Conservation (phyloP, 176 grass and related monocot species). For the Aechmea fasciata region DNA sequence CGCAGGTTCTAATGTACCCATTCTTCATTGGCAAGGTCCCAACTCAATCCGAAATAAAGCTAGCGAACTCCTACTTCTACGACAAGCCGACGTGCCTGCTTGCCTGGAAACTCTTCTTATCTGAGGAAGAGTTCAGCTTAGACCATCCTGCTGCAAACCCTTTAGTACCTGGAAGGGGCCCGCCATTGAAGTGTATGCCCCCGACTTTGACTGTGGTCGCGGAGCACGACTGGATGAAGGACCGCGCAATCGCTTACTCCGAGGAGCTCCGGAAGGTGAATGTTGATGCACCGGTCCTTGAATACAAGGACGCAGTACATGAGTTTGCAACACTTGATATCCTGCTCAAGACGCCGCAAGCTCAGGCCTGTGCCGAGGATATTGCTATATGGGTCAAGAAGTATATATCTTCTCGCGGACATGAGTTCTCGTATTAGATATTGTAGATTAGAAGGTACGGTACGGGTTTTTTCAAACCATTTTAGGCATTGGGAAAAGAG, state of each 20-base stretch:
- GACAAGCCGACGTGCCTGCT: constrained; percentile 50
- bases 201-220: constrained; percentile 64
- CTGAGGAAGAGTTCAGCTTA: constrained; percentile 44
- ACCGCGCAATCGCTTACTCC: constrained; percentile 54
- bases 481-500: constrained; percentile 7
- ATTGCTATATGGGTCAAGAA: constrained; percentile 75
- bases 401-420: constrained; percentile 59
- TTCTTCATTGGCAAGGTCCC: constrained; percentile 54
- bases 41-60: constrained; percentile 58
- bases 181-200: constrained; percentile 52
- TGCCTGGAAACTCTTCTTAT: constrained; percentile 57
- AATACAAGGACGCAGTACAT: constrained; percentile 66
- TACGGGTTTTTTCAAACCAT: constrained; percentile 2
- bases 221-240: constrained; percentile 73
- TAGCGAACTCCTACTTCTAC: constrained; percentile 68
- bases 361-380: constrained; percentile 54
- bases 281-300: constrained; percentile 49
- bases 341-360: constrained; percentile 39
- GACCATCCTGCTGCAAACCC: constrained; percentile 57
- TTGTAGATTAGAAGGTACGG: neutral
- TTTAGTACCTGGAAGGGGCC: constrained; percentile 28
- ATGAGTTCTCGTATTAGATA: constrained; percentile 59
- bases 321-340: constrained; percentile 55
- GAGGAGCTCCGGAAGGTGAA: constrained; percentile 61
- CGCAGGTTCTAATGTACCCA: constrained; percentile 68